Evolutionary conservation across 108 stramenopile genomes (phyloP), one percentile per base, ranked within the genome.

Genomic region (Cylindrotheca closterium): DNA sequence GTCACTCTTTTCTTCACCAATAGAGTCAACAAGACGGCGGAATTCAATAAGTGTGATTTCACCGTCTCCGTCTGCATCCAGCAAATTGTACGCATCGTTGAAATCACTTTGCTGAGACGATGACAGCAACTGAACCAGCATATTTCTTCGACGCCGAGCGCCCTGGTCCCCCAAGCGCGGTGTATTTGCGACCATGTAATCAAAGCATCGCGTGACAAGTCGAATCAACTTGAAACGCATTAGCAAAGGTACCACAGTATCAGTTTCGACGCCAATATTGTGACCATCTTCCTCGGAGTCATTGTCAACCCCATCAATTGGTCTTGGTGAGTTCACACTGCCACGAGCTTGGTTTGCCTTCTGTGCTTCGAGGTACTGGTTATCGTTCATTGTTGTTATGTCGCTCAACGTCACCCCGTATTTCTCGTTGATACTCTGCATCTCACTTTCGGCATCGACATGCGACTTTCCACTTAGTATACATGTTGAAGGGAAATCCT

Each of bases 161-260:
- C 82, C 89, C 1, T 60, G 52, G 64, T 91, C 85, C 18, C 88
- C 89, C 67, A 83, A 86, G 47, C 75, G 75, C 2, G 86, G 84
- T 25, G 63, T 59, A 23, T 85, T 78, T 30, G 79, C 68, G 65
- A 84, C 73, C 21, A 89, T 89, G 73, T 93, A 89, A 50, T 89
- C 81, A 51, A 89, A 93, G 52, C 92, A 93, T 27, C 85, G 58
- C 3, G 83, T 72, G 2, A 87, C 85, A 19, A 67, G 80, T 18
- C 87, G 83, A 50, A 93, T 79, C 71, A 89, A 65, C 60, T 85
- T 84, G 65, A 93, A 89, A 7, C 81, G 73, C 30, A 81, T 49
- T 52, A 81, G 34, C 23, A 81, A 49, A 23, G 65, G 58, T 4
- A 81, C 60, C 30, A 81, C 66, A 8, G 65, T 56, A 46, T 67